A percentile compares a stretch with the other conserved stretches of the same genome.
Conservation (phyloP, 2,329 filamentous ascomycete species). For the Rhexocercosporidium sp. region DNA sequence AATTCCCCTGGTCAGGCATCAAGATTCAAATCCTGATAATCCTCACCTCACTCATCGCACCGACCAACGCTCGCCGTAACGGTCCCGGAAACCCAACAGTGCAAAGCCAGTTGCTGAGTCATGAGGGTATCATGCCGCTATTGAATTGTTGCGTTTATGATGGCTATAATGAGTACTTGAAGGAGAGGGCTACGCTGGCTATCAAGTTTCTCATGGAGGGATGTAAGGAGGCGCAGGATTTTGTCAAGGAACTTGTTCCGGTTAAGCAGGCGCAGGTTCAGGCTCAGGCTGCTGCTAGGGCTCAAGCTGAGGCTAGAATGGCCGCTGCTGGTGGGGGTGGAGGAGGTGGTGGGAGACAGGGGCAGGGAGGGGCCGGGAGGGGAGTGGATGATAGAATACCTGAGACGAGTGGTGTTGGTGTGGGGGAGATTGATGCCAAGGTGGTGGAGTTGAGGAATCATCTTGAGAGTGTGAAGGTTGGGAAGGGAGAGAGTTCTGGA, state of each 20-base stretch:
- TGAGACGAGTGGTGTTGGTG: conserved; percentile 9
- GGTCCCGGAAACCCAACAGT: conserved; percentile 73
- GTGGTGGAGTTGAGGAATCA: conserved; percentile 27
- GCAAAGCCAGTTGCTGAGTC: conserved; percentile 83
- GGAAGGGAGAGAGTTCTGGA: background rate
- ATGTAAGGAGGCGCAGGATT: conserved; percentile 73
- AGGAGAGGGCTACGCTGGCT: conserved; percentile 87
- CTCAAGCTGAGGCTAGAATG: conserved; percentile 23
- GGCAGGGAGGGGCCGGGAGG: background rate
- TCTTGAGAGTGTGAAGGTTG: conserved; percentile 16
- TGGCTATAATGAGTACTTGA: conserved; percentile 91
- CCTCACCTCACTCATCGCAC: conserved; percentile 86
- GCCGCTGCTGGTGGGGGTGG: conserved; percentile 9
- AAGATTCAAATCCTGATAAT: conserved; percentile 94
- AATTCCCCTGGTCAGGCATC: conserved; percentile 73
- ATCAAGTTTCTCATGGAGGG: conserved; percentile 84
- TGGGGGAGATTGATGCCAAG: conserved; percentile 25
- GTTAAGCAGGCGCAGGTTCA: conserved; percentile 37
- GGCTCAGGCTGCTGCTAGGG: conserved; percentile 27
- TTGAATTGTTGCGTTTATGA: conserved; percentile 91
- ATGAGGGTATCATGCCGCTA: conserved; percentile 85
- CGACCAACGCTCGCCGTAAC: conserved; percentile 65
- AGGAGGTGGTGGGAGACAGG: background rate
- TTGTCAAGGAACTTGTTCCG: conserved; percentile 62
- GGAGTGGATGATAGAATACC: background rate